phyloP scores from a whole-genome alignment of 805 yeast genomes.

The Candida hispaniensis region DNA sequence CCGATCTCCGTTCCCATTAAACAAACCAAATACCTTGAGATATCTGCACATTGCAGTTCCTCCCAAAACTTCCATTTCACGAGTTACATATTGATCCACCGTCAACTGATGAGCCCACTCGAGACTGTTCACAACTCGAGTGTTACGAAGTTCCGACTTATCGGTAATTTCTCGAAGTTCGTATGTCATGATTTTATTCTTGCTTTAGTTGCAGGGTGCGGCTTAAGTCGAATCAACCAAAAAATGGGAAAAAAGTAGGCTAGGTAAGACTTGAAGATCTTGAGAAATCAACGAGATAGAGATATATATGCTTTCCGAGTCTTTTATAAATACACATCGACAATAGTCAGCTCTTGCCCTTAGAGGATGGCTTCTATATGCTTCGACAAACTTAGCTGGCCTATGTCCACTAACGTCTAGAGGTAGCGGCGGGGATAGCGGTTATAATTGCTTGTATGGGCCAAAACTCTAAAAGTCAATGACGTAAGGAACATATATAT shows the following conservation, averaged over 20 bases:
- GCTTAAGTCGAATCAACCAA: conserved; percentile 1
- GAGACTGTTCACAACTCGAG: conserved; percentile 18
- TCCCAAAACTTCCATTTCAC: conserved; percentile 22
- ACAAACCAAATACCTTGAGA: conserved; percentile 25
- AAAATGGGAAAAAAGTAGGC: background rate
- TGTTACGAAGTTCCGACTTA: conserved; percentile 5
- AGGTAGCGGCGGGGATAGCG: conserved; percentile 14
- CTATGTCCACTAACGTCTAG: conserved; percentile 17
- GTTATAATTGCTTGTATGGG: no score
- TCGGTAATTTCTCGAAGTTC: conserved; percentile 11
- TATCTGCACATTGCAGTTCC: conserved; percentile 17
- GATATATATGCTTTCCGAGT: no score
- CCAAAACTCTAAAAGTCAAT: no score
- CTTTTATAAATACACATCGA: no score
- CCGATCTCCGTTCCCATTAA: conserved; percentile 23
- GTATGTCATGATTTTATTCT: background rate
- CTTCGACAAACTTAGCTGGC: no score
- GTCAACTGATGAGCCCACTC: conserved; percentile 25
- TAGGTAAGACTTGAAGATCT: no score
- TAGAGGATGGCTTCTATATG: background rate
- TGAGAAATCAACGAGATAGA: no score
- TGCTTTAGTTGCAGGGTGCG: background rate
- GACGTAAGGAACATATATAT: no score
- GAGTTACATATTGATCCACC: conserved; percentile 22
- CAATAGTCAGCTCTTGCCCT: no score